Evolutionary conservation across 352 stramenopile genomes (phyloP).

Genomic region (Aphanomyces euteiches): DNA sequence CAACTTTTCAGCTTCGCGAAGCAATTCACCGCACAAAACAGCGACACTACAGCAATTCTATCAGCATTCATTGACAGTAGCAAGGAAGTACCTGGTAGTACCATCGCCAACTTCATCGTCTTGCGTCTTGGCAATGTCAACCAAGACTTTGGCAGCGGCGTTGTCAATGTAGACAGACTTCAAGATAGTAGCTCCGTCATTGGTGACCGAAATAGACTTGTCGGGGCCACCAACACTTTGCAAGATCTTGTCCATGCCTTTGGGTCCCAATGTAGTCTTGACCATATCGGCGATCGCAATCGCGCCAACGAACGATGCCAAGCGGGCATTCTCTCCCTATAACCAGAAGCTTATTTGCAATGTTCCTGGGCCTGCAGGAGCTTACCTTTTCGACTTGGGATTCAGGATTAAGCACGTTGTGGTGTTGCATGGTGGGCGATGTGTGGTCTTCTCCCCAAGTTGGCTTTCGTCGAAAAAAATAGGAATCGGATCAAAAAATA

Average conservation of each 20-base stretch:
- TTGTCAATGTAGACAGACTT: slow-evolving; percentile 97
- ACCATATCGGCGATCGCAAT: slow-evolving; percentile 99
- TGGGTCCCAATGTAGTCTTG: slow-evolving; percentile 99
- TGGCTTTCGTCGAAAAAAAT: slow-evolving; percentile 17
- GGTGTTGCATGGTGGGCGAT: slow-evolving; percentile 25
- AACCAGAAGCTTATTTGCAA: not conserved
- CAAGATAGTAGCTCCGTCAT: slow-evolving; percentile 99
- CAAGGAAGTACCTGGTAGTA: slow-evolving; percentile 82
- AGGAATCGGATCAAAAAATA: not conserved
- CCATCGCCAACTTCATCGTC: slow-evolving; percentile 99
- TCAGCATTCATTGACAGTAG: slow-evolving; percentile 11
- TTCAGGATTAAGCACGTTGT: slow-evolving; percentile 72
- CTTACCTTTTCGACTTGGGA: slow-evolving; percentile 76
- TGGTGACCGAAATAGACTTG: slow-evolving; percentile 94
- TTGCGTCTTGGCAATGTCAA: slow-evolving; percentile 98
- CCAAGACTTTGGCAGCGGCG: slow-evolving; percentile 97
- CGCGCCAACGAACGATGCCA: slow-evolving; percentile 98
- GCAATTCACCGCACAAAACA: slow-evolving; percentile 96
- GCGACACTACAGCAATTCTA: slow-evolving; percentile 66
- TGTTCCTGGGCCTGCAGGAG: not conserved
- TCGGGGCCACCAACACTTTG: slow-evolving; percentile 88
- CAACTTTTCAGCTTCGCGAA: slow-evolving; percentile 96
- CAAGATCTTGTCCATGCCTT: slow-evolving; percentile 99
- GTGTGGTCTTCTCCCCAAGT: not conserved
- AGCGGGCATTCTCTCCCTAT: slow-evolving; percentile 97